Conservation (phyloP, 768 basidiomycete species). For the Xerocomus brunneocitrinus region DNA sequence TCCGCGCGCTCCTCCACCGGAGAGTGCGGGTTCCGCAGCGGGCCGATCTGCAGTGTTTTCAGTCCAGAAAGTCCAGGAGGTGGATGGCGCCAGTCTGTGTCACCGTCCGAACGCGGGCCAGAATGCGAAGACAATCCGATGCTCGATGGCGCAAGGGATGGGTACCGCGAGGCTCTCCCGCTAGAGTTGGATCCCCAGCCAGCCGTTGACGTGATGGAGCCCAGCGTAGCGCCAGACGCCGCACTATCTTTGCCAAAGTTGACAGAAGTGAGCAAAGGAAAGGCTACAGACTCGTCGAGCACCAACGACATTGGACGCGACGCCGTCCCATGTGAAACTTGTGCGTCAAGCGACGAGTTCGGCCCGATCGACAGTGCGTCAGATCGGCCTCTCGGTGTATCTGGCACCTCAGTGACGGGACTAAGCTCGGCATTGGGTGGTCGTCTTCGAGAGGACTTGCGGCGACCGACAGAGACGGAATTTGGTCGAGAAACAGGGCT, state of each 20-base stretch:
- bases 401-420: conserved; percentile 19
- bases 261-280: conserved; percentile 25
- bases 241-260: conserved; percentile 23
- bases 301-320: conserved; percentile 9
- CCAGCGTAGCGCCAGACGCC: neutral
- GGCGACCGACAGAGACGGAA: conserved; percentile 1
- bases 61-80: conserved; percentile 24
- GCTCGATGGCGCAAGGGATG: conserved; percentile 24
- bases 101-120: conserved; percentile 9
- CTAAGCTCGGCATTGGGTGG: conserved; percentile 8
- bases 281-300: neutral
- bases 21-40: conserved; percentile 20
- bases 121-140: conserved; percentile 3
- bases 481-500: conserved; percentile 2
- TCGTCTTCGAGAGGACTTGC: conserved; percentile 9
- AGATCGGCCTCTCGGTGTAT: neutral
- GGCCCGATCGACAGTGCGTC: conserved; percentile 4
- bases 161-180: conserved; percentile 23
- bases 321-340: conserved; percentile 6
- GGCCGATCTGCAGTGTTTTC: conserved; percentile 8
- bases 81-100: conserved; percentile 22
- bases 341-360: conserved; percentile 7
- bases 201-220: conserved; percentile 15
- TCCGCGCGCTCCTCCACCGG: conserved; percentile 10
- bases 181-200: conserved; percentile 15